Percentiles rank a stretch among this genome's conserved stretches.
Conservation (phyloP, 371 early-diverging fungal genomes). For the Mortierella sp. region DNA sequence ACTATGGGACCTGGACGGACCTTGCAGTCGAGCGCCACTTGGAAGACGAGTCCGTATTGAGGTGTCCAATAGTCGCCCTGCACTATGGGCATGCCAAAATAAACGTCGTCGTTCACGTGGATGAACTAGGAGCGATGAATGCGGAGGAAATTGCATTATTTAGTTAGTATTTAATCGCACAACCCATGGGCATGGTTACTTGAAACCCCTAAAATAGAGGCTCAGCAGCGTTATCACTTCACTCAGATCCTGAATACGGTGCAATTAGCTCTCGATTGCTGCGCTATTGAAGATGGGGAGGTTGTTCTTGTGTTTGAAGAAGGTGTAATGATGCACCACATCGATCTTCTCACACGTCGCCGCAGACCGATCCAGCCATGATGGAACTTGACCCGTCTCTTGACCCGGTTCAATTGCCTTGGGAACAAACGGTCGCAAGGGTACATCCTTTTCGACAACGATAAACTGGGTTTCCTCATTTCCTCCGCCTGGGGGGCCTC, state of each 20-base stretch:
- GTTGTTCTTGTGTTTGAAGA: not conserved
- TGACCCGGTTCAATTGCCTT: not conserved
- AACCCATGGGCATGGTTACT: not conserved
- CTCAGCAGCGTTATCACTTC: not conserved
- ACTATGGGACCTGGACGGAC: not conserved
- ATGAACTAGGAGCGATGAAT: not conserved
- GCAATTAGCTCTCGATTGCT: not conserved
- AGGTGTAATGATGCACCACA: not conserved
- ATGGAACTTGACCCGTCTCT: not conserved
- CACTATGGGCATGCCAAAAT: not conserved
- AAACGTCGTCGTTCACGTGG: not conserved
- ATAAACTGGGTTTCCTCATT: not conserved
- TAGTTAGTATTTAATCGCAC: not conserved
- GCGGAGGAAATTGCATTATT: not conserved
- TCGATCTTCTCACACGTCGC: not conserved
- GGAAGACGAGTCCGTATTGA: not conserved
- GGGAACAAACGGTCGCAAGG: not conserved
- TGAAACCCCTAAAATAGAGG: not conserved
- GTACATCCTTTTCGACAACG: not conserved
- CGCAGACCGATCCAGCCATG: not conserved
- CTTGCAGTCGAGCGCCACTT: not conserved
- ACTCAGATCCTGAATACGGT: not conserved
- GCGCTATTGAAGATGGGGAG: not conserved
- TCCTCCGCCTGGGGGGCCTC: not conserved
- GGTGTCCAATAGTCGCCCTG: not conserved